A percentile compares a stretch with the other conserved stretches of the same genome.
These are phyloP conservation scores for Xerocomus minutiporus DNA, from an alignment of 1,284 basidiomycete species.

Conservation along the genomic window DNA sequence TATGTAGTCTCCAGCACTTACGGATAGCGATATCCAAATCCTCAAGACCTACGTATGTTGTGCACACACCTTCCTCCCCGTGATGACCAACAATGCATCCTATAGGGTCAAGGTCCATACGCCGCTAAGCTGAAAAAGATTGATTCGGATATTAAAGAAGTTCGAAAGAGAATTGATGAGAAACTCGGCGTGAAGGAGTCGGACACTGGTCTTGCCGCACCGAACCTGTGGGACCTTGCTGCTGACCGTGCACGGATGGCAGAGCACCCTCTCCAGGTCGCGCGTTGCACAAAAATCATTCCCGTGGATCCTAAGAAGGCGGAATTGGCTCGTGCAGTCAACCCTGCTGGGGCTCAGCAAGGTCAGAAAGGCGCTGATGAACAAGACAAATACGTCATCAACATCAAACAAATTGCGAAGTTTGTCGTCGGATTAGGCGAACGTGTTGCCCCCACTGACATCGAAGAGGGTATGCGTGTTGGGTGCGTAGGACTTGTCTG, in stretches of 20 bases:
- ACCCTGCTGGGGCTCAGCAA: constrained; percentile 69
- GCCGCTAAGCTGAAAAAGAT: constrained; percentile 85
- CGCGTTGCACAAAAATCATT: constrained; percentile 98
- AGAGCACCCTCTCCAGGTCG: constrained; percentile 94
- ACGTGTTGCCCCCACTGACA: constrained; percentile 94
- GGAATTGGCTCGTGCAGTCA: constrained; percentile 67
- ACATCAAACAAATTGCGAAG: constrained; percentile 99
- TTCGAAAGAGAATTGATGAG: constrained; percentile 96
- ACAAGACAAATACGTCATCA: constrained; percentile 99
- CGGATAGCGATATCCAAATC: constrained; percentile 98
- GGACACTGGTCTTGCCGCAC: constrained; percentile 94
- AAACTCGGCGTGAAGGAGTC: constrained; percentile 98
- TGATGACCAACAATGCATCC: neutral
- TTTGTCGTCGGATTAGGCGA: constrained; percentile 98
- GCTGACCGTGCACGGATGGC: constrained; percentile 88
- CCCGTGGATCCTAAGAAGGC: constrained; percentile 70
- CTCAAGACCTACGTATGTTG: constrained; percentile 88
- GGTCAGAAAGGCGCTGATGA: constrained; percentile 91
- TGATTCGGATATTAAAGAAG: constrained; percentile 91
- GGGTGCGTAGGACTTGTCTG: constrained; percentile 57
- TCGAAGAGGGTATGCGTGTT: constrained; percentile 99
- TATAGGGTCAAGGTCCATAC: constrained; percentile 96
- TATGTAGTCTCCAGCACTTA: constrained; percentile 61
- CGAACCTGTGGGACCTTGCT: constrained; percentile 93
- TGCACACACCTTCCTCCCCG: neutral